Evolutionary conservation across 2,329 filamentous ascomycete genomes (phyloP).

Genomic region (Metarhizium anisopliae): DNA sequence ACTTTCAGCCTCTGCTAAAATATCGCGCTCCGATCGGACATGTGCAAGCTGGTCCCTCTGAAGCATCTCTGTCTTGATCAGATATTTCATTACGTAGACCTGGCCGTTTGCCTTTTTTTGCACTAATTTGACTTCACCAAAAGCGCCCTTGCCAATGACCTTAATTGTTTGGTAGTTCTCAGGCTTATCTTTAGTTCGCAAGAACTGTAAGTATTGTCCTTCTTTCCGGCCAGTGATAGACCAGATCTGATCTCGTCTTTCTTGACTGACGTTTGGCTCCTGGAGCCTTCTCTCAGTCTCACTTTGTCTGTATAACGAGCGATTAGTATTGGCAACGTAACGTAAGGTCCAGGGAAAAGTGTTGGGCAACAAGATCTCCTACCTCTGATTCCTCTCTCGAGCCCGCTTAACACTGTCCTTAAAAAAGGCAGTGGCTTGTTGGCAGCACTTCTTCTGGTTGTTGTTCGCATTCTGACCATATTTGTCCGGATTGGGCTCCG

Average conservation of each 20-base stretch:
- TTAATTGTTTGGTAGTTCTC: conserved; percentile 95
- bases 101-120: conserved; percentile 94
- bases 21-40: conserved; percentile 94
- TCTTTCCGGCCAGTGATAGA: conserved; percentile 80
- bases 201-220: conserved; percentile 85
- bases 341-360: not conserved
- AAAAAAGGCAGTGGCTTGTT: conserved; percentile 83
- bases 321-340: not conserved
- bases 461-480: not conserved
- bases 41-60: conserved; percentile 97
- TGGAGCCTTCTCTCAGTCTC: conserved; percentile 81
- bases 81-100: conserved; percentile 95
- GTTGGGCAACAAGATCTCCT: conserved; percentile 17
- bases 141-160: conserved; percentile 97
- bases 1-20: conserved; percentile 94
- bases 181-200: conserved; percentile 85
- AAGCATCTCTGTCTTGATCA: conserved; percentile 99
- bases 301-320: conserved; percentile 56
- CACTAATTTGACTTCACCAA: conserved; percentile 95
- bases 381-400: conserved; percentile 91
- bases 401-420: conserved; percentile 97
- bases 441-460: conserved; percentile 57
- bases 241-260: conserved; percentile 76
- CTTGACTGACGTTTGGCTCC: conserved; percentile 64
- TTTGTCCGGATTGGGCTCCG: not conserved